These are phyloP conservation scores for Pisolithus orientalis DNA, from an alignment of 768 basidiomycete genomes.

Conservation along the genomic window DNA sequence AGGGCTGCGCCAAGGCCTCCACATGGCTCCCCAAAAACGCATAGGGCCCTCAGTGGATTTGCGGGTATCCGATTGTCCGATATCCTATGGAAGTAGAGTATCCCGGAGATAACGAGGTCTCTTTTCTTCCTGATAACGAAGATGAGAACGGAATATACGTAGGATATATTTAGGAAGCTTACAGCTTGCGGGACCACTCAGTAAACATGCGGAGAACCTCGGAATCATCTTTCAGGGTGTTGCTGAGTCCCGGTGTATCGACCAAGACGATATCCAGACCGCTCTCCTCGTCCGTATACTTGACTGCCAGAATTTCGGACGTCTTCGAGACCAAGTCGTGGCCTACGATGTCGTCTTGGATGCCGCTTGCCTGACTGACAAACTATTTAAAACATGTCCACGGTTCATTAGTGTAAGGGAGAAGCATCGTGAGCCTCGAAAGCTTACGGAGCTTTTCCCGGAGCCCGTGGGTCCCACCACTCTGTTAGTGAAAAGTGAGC, in stretches of 20 bases:
- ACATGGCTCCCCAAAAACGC: constrained; percentile 20
- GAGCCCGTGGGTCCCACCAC: neutral
- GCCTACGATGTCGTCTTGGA: neutral
- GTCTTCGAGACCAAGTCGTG: neutral
- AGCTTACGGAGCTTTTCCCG: neutral
- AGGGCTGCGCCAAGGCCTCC: constrained; percentile 14
- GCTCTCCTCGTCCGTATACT: neutral
- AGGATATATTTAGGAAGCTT: neutral
- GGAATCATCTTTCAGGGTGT: neutral
- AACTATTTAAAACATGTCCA: neutral
- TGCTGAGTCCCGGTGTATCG: neutral
- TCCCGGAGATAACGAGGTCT: constrained; percentile 13
- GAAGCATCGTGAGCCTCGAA: neutral
- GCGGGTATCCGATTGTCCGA: constrained; percentile 19
- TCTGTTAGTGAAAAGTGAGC: neutral
- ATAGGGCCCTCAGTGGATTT: constrained; percentile 14
- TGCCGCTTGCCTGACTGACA: neutral
- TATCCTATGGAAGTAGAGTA: constrained; percentile 26
- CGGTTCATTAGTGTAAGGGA: neutral
- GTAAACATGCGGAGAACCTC: neutral
- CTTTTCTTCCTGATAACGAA: constrained; percentile 9
- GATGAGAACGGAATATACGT: neutral
- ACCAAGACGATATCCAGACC: neutral
- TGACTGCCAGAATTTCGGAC: neutral
- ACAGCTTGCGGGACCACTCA: neutral